Evolutionary conservation across 2,329 filamentous ascomycete species (phyloP), one percentile per base, ranked within the genome.

Genomic region (Aspergillus floridensis): DNA sequence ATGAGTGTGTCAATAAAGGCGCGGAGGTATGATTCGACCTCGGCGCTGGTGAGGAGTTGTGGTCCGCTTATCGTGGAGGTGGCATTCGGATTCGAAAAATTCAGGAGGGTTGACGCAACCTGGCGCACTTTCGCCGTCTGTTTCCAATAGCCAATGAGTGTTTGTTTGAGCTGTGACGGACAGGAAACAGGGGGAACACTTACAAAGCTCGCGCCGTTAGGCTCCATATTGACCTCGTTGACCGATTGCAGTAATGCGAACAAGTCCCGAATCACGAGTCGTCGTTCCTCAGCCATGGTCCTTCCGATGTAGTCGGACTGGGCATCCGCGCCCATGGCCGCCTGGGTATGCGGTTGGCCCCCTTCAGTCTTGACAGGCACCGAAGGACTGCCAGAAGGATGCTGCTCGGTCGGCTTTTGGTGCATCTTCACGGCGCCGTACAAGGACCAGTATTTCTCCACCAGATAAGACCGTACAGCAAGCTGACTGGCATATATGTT

Each of bases 401-500:
- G 46, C 12, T 63, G 59, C 16, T 63, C 65, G 5, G 65, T 49
- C 6, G 62, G 56, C 16, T 64, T 66, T 5, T 69, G 66, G 41
- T 68, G 68, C 53, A 63, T 66, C 38, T 68, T 70, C 66, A 88
- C 85, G 1, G 87, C 84, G 56, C 92, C 89, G 41, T 87, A 86
- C 1, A 95, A 81, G 66, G 87, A 87, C 74, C 91, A 91, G 76
- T 93, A 96, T 64, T 92, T 88, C 72, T 96, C 91, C 0, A 96
- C 91, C 58, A 93, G 86, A 72, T 92, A 93, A 0, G 90, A 93
- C 24, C 92, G 84, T 0, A 91, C 96, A 2, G 88, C 87, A 10
- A 96, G 80, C 68, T 92, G 89, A 5, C 89, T 93, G 2, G 88
- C 86, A 70, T 93, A 92, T 44, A 96, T 90, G 72, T 96, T 96